Base-by-base conservation (phyloP, 2,329 filamentous ascomycete genomes). In the Aphanoascus verrucosus region DNA sequence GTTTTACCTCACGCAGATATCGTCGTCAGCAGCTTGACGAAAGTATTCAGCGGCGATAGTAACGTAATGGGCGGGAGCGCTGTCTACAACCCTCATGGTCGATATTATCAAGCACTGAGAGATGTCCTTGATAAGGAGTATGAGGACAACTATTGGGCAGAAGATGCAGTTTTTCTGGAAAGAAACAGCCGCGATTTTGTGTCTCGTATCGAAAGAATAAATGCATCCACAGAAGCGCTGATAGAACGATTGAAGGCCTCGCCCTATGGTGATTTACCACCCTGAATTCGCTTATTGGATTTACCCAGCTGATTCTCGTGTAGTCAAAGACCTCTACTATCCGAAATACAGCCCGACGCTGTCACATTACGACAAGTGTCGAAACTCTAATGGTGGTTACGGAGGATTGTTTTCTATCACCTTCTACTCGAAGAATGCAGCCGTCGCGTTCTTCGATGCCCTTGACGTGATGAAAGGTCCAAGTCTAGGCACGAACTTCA, bases 401-500 rank as follows among this genome's bases (percentile, higher is more conserved):
- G 91, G 93, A 8, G 91, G 91, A 2, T 74, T 98, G 1, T 76
- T 98, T 11, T 95, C 88, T 2, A 82, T 90, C 37, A 88, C 85
- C 0, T 94, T 97, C 63, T 73, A 86, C 60, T 76, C 76, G 1
- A 80, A 77, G 54, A 74, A 77, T 31, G 83, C 90, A 57, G 87
- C 91, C 0, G 74, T 88, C 52, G 78, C 81, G 0, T 96, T 97
- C 67, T 96, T 85, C 69, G 89, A 98, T 69, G 77, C 80, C 11
- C 73, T 98, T 14, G 82, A 94, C 57, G 93, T 89, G 1, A 83
- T 88, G 38, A 98, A 98, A 69, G 93, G 93, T 0, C 93, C 93
- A 0, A 96, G 89, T 69, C 74, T 98, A 48, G 93, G 93, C 1
- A 97, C 93, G 0, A 98, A 98, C 69, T 98, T 98, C 67, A 97